Conservation (phyloP, 345 rosid genomes). For the Boechera stricta region DNA sequence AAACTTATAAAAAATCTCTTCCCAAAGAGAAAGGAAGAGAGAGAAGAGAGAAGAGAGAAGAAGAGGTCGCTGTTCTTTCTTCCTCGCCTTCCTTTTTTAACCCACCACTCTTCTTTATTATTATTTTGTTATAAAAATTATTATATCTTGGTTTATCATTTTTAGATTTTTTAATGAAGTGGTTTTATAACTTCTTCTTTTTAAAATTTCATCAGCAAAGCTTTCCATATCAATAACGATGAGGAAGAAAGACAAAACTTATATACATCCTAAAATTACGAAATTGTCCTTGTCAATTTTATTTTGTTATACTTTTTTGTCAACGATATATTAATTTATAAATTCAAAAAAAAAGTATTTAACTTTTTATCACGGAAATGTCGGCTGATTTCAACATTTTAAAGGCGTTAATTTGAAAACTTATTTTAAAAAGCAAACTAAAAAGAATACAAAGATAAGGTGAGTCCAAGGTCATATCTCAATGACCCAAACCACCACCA, state of each 20-base stretch:
- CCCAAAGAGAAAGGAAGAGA: conserved; percentile 49
- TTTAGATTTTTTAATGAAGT: conserved; percentile 15
- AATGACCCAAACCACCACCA: conserved; percentile 45
- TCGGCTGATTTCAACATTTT: conserved; percentile 38
- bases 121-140: neutral
- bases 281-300: conserved; percentile 19
- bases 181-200: conserved; percentile 18
- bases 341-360: neutral
- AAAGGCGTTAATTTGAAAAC: conserved; percentile 34
- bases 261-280: conserved; percentile 13
- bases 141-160: conserved; percentile 16
- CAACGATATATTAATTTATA: conserved; percentile 14
- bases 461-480: conserved; percentile 44
- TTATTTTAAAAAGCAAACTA: neutral
- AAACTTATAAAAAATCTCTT: conserved; percentile 33
- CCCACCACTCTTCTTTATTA: conserved; percentile 45
- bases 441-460: conserved; percentile 44
- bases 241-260: conserved; percentile 32
- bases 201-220: neutral
- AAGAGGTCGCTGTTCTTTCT: conserved; percentile 58
- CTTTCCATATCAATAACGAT: conserved; percentile 25
- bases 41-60: conserved; percentile 28
- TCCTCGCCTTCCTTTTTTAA: conserved; percentile 45
- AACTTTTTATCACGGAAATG: conserved; percentile 37
- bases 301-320: conserved; percentile 2